Percentiles rank a stretch among this genome's conserved stretches.
Evolutionary conservation across 208 protist species (phyloP).

Genomic region (Vickermania ingenoplastis): DNA sequence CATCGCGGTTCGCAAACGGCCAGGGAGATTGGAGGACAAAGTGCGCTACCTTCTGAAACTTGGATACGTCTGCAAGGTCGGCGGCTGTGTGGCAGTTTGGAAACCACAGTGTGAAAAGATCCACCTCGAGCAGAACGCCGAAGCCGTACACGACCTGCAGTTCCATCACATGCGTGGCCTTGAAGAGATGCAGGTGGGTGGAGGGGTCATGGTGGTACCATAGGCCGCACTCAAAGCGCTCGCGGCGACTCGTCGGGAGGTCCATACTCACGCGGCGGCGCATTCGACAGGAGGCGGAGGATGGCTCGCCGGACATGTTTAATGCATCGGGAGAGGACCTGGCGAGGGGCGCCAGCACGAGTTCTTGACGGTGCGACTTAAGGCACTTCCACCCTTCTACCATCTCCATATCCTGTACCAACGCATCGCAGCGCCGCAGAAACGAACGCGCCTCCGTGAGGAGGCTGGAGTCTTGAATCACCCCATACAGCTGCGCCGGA

Average conservation of each 20-base stretch:
- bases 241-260: slow-evolving; percentile 18
- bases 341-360: background rate
- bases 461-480: background rate
- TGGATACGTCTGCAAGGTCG: slow-evolving; percentile 29
- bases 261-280: slow-evolving; percentile 18
- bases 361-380: background rate
- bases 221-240: slow-evolving; percentile 18
- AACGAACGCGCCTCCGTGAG: background rate
- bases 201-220: slow-evolving; percentile 36
- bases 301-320: background rate
- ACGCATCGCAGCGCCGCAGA: background rate
- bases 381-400: background rate
- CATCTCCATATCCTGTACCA: background rate
- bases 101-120: slow-evolving; percentile 49
- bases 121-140: slow-evolving; percentile 40
- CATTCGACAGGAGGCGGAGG: slow-evolving; percentile 4
- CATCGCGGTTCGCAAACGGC: slow-evolving; percentile 41
- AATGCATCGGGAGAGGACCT: background rate
- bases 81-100: slow-evolving; percentile 25
- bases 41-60: slow-evolving; percentile 35
- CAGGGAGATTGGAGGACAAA: slow-evolving; percentile 39
- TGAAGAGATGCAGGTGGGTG: slow-evolving; percentile 35
- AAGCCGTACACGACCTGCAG: slow-evolving; percentile 27
- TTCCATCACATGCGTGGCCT: slow-evolving; percentile 25
- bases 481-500: background rate